A percentile compares a stretch with the other conserved stretches of the same genome.
Conservation (phyloP, 2,329 filamentous ascomycete genomes). For the Colletotrichum spinosum region DNA sequence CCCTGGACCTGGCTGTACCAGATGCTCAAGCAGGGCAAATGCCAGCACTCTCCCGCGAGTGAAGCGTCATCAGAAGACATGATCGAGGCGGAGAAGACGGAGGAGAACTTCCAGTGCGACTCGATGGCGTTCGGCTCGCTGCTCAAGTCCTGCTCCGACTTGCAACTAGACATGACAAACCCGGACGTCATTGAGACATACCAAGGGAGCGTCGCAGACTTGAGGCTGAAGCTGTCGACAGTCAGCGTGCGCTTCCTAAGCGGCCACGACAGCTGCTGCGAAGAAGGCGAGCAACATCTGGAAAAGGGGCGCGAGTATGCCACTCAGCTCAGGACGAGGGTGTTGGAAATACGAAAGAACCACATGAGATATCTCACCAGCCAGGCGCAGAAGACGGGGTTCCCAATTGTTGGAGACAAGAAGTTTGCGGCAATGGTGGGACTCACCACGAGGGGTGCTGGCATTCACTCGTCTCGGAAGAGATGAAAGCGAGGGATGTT, state of each 20-base stretch:
- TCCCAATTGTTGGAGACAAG: neutral
- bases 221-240: neutral
- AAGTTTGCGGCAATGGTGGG: neutral
- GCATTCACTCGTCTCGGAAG: neutral
- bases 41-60: too few species aligned
- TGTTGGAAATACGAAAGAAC: too few species aligned
- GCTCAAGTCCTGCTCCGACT: neutral
- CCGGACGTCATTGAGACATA: neutral
- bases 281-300: neutral
- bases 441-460: too few species aligned
- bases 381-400: constrained; percentile 1
- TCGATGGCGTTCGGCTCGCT: neutral
- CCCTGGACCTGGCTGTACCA: too few species aligned
- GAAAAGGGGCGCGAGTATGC: neutral
- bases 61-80: too few species aligned
- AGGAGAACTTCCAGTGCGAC: neutral
- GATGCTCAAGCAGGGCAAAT: too few species aligned
- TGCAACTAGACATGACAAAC: neutral
- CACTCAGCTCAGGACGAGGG: neutral
- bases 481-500: too few species aligned
- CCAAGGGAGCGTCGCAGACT: neutral
- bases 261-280: neutral
- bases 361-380: neutral
- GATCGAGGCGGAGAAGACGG: neutral
- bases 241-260: neutral